phyloP scores from a whole-genome alignment of 176 grass and related monocot genomes.

The Chloris gayana region DNA sequence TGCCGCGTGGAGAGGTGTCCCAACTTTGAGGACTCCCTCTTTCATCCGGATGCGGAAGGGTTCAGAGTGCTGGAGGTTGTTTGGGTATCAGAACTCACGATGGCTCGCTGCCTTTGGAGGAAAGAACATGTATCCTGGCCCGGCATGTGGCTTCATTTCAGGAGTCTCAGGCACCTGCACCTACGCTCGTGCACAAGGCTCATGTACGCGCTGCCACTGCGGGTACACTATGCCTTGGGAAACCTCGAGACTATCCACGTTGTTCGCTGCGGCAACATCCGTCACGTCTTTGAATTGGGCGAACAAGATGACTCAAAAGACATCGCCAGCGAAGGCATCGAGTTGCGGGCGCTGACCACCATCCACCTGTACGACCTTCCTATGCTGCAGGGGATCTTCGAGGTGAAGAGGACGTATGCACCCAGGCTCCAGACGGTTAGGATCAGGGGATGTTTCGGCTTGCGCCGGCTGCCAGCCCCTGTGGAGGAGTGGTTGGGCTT shows the following conservation, averaged over 20 bases:
- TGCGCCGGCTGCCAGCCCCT: slow-evolving; percentile 5
- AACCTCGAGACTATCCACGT: slow-evolving; percentile 24
- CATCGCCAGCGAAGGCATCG: rapidly evolving
- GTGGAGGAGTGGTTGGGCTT: too few relatives aligned
- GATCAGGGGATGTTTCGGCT: slow-evolving; percentile 21
- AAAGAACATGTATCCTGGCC: too few relatives aligned
- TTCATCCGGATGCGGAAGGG: rapidly evolving
- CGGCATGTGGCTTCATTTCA: rapidly evolving
- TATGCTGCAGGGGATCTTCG: not conserved
- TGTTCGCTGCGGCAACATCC: slow-evolving; percentile 23
- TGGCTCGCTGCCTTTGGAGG: slow-evolving; percentile 8
- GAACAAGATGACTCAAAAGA: rapidly evolving
- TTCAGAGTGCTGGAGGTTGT: not conserved
- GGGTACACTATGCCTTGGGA: rapidly evolving
- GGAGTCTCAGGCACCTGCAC: not conserved
- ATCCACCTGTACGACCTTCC: slow-evolving; percentile 27
- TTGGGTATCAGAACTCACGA: slow-evolving; percentile 7
- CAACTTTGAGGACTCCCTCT: not conserved
- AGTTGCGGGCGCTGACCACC: not conserved
- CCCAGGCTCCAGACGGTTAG: not conserved
- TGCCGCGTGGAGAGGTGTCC: slow-evolving; percentile 29
- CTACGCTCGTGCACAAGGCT: slow-evolving; percentile 20
- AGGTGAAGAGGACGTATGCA: slow-evolving; percentile 24
- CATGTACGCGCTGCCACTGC: not conserved
- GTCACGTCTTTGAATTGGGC: not conserved